These are phyloP conservation scores for Xylariomycetidae sp. DNA, from an alignment of 2,329 filamentous ascomycete species.

Conservation along the genomic window DNA sequence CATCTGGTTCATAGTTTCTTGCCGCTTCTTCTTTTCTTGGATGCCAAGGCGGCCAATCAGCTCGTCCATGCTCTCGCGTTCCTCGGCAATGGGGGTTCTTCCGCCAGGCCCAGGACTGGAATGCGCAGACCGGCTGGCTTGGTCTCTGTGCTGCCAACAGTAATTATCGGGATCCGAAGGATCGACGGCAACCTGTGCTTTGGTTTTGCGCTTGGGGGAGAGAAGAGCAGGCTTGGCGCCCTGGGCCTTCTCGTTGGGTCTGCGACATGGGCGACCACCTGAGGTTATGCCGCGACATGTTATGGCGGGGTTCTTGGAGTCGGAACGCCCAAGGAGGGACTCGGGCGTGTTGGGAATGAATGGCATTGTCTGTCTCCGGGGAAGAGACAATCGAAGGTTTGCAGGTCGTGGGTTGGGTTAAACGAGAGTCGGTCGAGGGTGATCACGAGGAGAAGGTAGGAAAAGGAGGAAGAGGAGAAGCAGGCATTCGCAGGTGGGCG, in stretches of 20 bases:
- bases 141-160: conserved; percentile 94
- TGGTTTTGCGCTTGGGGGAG: too few species aligned
- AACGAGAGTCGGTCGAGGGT: too few species aligned
- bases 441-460: too few species aligned
- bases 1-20: conserved; percentile 12
- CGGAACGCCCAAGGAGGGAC: conserved; percentile 67
- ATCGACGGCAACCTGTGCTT: conserved; percentile 43
- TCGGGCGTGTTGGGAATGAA: conserved; percentile 73
- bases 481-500: too few species aligned
- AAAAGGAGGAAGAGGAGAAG: too few species aligned
- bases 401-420: background rate
- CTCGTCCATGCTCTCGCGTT: conserved; percentile 78
- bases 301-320: conserved; percentile 75
- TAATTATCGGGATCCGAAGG: conserved; percentile 60
- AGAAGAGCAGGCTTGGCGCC: too few species aligned
- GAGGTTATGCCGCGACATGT: conserved; percentile 87
- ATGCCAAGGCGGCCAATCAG: conserved; percentile 74
- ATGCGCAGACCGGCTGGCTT: conserved; percentile 51
- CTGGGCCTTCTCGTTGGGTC: too few species aligned
- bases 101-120: conserved; percentile 39
- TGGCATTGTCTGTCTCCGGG: conserved; percentile 56
- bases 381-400: conserved; percentile 3
- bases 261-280: conserved; percentile 75
- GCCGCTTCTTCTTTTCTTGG: conserved; percentile 33
- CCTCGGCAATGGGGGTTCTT: conserved; percentile 49